These are phyloP conservation scores for Chenopodium formosanum DNA, from an alignment of 148 eudicot genomes.

Conservation along the genomic window DNA sequence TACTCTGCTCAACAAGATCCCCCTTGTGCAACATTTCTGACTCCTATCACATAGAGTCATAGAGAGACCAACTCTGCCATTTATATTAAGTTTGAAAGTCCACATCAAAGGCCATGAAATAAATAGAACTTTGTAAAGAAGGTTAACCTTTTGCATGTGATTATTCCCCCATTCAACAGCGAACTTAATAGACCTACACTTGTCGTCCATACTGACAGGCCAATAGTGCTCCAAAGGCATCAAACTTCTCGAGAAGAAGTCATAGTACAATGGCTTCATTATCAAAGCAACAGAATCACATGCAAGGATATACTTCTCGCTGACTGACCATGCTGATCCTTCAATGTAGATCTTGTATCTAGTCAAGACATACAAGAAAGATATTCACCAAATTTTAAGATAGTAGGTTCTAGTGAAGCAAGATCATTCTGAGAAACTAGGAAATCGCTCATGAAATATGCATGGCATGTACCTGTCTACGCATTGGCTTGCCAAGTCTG, in stretches of 20 bases:
- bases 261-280: slow-evolving; percentile 59
- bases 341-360: slow-evolving; percentile 84
- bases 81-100: background rate
- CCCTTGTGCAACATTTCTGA: background rate
- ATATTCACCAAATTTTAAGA: background rate
- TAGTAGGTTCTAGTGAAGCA: background rate
- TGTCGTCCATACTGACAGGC: slow-evolving; percentile 61
- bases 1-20: no score
- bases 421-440: background rate
- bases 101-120: background rate
- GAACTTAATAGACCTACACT: slow-evolving; percentile 71
- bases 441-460: background rate
- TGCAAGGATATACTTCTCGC: slow-evolving; percentile 76
- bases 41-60: background rate
- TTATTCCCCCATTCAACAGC: slow-evolving; percentile 83
- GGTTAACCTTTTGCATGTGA: slow-evolving; percentile 56
- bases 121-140: background rate
- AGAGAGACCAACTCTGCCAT: background rate
- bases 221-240: slow-evolving; percentile 70
- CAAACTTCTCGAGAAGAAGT: slow-evolving; percentile 71
- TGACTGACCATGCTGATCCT: slow-evolving; percentile 88
- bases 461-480: slow-evolving; percentile 40
- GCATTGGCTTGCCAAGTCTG: slow-evolving; percentile 68
- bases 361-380: slow-evolving; percentile 3
- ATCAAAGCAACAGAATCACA: slow-evolving; percentile 65